These are phyloP conservation scores for Syzygium syzygioides DNA, from an alignment of 441 rosid species.

Conservation along the genomic window DNA sequence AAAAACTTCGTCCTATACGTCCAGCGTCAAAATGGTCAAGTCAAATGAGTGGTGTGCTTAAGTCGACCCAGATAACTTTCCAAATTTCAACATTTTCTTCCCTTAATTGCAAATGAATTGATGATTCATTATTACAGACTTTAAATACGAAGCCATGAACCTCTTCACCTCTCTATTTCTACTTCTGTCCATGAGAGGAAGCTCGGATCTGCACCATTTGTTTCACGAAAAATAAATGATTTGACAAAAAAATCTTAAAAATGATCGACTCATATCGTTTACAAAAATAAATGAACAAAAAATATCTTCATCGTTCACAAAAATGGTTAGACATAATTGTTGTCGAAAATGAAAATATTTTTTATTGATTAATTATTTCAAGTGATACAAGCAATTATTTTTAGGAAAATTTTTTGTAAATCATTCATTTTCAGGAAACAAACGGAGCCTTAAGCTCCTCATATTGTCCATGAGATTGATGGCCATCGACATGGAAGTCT, in stretches of 20 bases:
- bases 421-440: too few species aligned
- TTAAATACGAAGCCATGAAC: constrained; percentile 37
- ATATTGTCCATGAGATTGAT: constrained; percentile 24
- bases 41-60: not conserved
- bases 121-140: constrained; percentile 8
- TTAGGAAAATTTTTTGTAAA: too few species aligned
- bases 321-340: too few species aligned
- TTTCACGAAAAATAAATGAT: too few species aligned
- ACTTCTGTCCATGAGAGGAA: constrained; percentile 29
- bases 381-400: too few species aligned
- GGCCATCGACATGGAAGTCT: constrained; percentile 20
- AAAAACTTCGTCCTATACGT: not conserved
- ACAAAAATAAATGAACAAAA: too few species aligned
- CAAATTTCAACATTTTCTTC: not conserved
- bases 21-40: not conserved
- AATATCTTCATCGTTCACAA: too few species aligned
- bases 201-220: constrained; percentile 16
- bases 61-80: not conserved
- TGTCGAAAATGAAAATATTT: too few species aligned
- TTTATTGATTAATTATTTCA: too few species aligned
- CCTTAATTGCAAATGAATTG: not conserved
- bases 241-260: too few species aligned
- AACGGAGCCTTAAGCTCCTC: constrained; percentile 40
- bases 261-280: too few species aligned
- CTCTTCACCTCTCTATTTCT: constrained; percentile 17